Conservation (phyloP, 495 filamentous ascomycete genomes). For the Schizothecium vesticola region DNA sequence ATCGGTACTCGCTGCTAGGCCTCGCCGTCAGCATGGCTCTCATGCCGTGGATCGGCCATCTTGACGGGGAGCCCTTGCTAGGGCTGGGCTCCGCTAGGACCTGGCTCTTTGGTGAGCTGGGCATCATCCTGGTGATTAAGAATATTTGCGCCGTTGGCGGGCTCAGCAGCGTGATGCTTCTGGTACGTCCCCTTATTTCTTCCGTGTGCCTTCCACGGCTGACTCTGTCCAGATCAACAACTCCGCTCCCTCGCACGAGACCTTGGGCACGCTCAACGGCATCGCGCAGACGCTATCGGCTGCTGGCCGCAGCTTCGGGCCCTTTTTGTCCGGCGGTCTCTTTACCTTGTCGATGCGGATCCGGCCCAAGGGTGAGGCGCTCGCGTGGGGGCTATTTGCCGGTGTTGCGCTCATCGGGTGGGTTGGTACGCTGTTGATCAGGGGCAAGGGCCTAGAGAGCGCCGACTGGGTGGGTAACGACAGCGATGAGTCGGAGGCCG, state of each 20-base stretch:
- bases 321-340: conserved; percentile 78
- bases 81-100: conserved; percentile 51
- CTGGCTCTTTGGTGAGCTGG: conserved; percentile 71
- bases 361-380: conserved; percentile 71
- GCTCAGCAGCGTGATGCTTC: conserved; percentile 77
- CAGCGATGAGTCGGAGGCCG: conserved; percentile 9
- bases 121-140: conserved; percentile 74
- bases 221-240: conserved; percentile 70
- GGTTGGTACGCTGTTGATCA: conserved; percentile 66
- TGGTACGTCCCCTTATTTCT: conserved; percentile 50
- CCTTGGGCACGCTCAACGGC: conserved; percentile 85
- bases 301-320: conserved; percentile 80
- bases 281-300: conserved; percentile 92
- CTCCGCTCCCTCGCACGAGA: conserved; percentile 76
- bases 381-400: conserved; percentile 80
- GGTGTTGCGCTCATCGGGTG: conserved; percentile 73
- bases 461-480: conserved; percentile 38
- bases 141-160: conserved; percentile 84
- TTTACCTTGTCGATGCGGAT: conserved; percentile 69
- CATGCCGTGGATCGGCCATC: conserved; percentile 87
- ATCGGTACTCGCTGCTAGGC: conserved; percentile 71
- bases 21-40: conserved; percentile 78
- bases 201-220: background rate
- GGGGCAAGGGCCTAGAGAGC: conserved; percentile 54
- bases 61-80: conserved; percentile 41